Evolutionary conservation across 2,329 filamentous ascomycete species (phyloP), one percentile per base, ranked within the genome.

Genomic region (Orbilia javanica): DNA sequence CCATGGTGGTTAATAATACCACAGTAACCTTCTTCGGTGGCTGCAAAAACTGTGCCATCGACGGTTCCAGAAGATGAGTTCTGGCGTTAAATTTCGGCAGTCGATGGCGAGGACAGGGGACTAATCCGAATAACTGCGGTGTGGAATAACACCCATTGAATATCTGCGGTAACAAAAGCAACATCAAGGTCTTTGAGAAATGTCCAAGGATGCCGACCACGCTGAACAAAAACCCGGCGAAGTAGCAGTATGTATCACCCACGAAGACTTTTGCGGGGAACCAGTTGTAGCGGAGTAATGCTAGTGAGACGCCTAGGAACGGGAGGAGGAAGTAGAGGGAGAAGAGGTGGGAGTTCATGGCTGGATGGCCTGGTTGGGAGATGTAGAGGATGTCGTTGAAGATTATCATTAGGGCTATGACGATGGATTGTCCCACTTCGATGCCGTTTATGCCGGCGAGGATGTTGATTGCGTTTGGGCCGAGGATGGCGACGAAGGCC

Each of bases 391-490:
- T 87, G 84, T 98, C 96, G 86, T 99, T 99, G 83, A 93, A 86
- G 76, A 91, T 89, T 80, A 99, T 89, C 63, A 98, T 88, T 66
- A 90, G 84, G 27, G 94, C 95, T 83, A 99, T 93, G 80, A 97
- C 92, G 79, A 99, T 87, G 76, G 94, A 97, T 85, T 99, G 96
- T 10, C 92, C 90, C 69, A 98, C 96, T 84, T 99, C 96, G 83
- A 99, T 96, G 69, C 96, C 96, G 84, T 99, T 99, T 85, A 99
- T 93, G n/a, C 96, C 96, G 0, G 96, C 96, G n/a, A 99, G 87
- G 85, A 99, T 99, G 87, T 99, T 99, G 88, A 99, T 99, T 84
- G 93, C 94, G 86, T 99, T 98, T 5, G 96, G 94, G 81, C 94
- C 97, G 86, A 99, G 99, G 84, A 99, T 99, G 83, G 95, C 93